These are phyloP conservation scores for Lophium mytilinum DNA, from an alignment of 495 filamentous ascomycete genomes.

Conservation along the genomic window DNA sequence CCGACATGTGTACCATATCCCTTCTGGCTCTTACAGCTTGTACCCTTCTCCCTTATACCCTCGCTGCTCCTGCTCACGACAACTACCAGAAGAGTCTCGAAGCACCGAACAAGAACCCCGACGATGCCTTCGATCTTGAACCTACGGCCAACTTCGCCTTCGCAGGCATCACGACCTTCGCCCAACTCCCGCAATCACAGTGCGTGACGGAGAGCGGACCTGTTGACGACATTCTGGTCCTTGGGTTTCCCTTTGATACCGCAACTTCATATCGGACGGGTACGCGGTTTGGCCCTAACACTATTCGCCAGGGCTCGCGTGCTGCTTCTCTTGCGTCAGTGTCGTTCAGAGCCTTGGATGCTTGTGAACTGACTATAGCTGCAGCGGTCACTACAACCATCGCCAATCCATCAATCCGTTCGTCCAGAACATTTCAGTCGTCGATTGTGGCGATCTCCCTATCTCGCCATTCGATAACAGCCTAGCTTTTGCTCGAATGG, in stretches of 20 bases:
- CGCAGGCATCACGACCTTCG: conserved; percentile 6
- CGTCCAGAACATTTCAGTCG: conserved; percentile 53
- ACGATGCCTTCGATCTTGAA: too few relatives aligned
- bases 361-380: background rate
- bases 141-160: background rate
- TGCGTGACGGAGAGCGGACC: background rate
- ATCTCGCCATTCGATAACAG: conserved; percentile 64
- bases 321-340: too few relatives aligned
- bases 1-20: too few relatives aligned
- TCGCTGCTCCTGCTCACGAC: too few relatives aligned
- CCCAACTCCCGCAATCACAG: conserved; percentile 2
- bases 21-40: too few relatives aligned
- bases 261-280: conserved; percentile 2
- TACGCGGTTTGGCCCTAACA: conserved; percentile 6
- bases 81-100: too few relatives aligned
- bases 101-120: too few relatives aligned
- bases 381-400: background rate
- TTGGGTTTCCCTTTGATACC: conserved; percentile 9
- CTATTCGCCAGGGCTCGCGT: background rate
- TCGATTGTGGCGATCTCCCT: conserved; percentile 72
- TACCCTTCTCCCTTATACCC: too few relatives aligned
- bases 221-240: conserved; percentile 1
- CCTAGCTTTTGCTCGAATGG: conserved; percentile 67
- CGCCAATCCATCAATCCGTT: conserved; percentile 47
- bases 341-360: too few relatives aligned